Percentiles rank a stretch among this genome's conserved stretches.
phyloP scores from a whole-genome alignment of 2,329 filamentous ascomycete species.

The Nectriaceae sp. region DNA sequence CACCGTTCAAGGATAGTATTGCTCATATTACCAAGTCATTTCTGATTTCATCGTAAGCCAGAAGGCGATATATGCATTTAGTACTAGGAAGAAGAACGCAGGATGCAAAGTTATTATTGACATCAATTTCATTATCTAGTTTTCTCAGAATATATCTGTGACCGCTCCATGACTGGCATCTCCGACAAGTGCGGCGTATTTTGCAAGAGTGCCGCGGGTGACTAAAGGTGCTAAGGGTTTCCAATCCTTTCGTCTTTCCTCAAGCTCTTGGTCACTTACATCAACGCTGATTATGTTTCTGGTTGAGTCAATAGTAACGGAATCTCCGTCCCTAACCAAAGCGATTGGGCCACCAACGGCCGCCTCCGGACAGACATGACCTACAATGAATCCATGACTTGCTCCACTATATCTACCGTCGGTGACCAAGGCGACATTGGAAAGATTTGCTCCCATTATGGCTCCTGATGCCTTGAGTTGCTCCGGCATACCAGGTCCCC shows the following conservation, averaged over 20 bases:
- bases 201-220: slow-evolving; percentile 79
- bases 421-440: slow-evolving; percentile 84
- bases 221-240: slow-evolving; percentile 68
- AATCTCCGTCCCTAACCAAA: slow-evolving; percentile 75
- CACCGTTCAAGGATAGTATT: too few species aligned
- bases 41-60: too few species aligned
- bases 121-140: too few species aligned
- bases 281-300: slow-evolving; percentile 69
- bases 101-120: too few species aligned
- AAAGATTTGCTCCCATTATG: slow-evolving; percentile 86
- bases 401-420: slow-evolving; percentile 88
- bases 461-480: slow-evolving; percentile 83
- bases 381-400: slow-evolving; percentile 87
- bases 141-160: slow-evolving; percentile 62
- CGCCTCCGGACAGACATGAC: slow-evolving; percentile 87
- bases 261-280: slow-evolving; percentile 69
- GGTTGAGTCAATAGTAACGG: slow-evolving; percentile 81
- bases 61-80: too few species aligned
- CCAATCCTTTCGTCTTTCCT: slow-evolving; percentile 64
- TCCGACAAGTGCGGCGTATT: slow-evolving; percentile 82
- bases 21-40: too few species aligned
- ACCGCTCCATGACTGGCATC: slow-evolving; percentile 89
- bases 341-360: slow-evolving; percentile 85
- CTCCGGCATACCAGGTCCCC: slow-evolving; percentile 93
- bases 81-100: too few species aligned